Percentiles rank a stretch among this genome's conserved stretches.
Conservation (phyloP, 2,329 filamentous ascomycete genomes). For the Rhinocladiella similis region DNA sequence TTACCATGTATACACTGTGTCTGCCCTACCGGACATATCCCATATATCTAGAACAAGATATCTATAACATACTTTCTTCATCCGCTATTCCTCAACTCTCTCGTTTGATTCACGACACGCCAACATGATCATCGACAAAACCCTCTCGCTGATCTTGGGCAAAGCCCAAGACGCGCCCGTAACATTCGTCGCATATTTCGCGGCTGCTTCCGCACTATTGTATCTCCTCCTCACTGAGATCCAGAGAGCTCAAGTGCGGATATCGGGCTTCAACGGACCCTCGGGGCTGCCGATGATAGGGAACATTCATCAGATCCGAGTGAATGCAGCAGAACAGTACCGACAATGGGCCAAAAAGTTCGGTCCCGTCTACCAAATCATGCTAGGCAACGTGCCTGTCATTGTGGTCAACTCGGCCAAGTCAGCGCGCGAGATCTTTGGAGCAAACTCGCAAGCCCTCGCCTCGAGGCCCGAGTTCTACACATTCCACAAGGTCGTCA, state of each 20-base stretch:
- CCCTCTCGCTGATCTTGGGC: conserved; percentile 9
- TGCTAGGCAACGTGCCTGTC: conserved; percentile 58
- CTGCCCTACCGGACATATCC: no score
- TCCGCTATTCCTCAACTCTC: no score
- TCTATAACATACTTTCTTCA: no score
- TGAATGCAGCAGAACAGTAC: conserved; percentile 59
- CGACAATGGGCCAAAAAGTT: conserved; percentile 54
- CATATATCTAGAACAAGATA: no score
- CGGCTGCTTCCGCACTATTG: conserved; percentile 29
- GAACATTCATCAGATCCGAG: conserved; percentile 56
- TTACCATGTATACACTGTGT: background rate
- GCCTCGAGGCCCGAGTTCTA: conserved; percentile 60
- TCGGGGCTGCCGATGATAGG: conserved; percentile 55
- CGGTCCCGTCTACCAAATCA: conserved; percentile 57
- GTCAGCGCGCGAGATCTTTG: conserved; percentile 53
- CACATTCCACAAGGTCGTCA: conserved; percentile 57
- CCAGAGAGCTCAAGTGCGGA: conserved; percentile 46
- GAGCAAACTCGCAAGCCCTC: conserved; percentile 54
- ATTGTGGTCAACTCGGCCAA: conserved; percentile 58
- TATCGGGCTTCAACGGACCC: conserved; percentile 51
- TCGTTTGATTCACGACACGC: no score
- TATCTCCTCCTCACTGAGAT: conserved; percentile 54
- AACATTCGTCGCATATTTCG: conserved; percentile 20
- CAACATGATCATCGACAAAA: conserved; percentile 24
- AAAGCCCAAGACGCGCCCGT: conserved; percentile 17